Base-by-base conservation (phyloP, 169 alveolate genomes). In the Eimeria sp. region DNA sequence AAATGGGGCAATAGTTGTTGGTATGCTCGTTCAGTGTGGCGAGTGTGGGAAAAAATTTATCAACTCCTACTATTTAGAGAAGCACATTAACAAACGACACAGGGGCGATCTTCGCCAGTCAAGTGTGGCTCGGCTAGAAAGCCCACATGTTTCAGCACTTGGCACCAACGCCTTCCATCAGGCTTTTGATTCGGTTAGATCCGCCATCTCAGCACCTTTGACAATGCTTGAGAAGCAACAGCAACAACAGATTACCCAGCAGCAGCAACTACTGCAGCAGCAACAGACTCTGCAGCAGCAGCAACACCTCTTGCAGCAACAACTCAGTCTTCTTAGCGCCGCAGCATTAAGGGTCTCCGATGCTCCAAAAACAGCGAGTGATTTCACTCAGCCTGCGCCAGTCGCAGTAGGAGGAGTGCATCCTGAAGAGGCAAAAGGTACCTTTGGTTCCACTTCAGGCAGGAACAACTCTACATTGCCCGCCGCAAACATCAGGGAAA, bases 31-130 rank as follows among this genome's bases (percentile, higher is more conserved):
- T 22, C 96, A 89, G 80, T 94, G 96, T 43, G 96, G 82, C 72
- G 93, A 83, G 78, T 94, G 96, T 49, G 96, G 96, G 43, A 94
- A 94, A 75, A 94, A 94, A 82, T 94, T 94, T 47, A 94, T 94
- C 54, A 94, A 94, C 82, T 94, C 96, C 5, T 84, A 65, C 94
- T 94, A 94, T 43, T 70, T 94, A 75, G 94, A 94, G 13, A 94
- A 84, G 57, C 96, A 94, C 61, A 94, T 75, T 34, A 49, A 94
- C 72, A 94, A 84, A 72, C 73, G 96, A 30, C 96, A 94, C 63
- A n/a, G 96, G 72, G 90, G 80, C 9, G 82, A 43, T 63, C 2
- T 18, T 63, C 83, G 83, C 49, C 83, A 87, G 27, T 40, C 94
- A 61, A 13, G 40, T 11, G 63, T 47, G 1, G 58, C 83, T 58